phyloP scores from a whole-genome alignment of 164 flowering plant genomes.

The Aristolochia californica region DNA sequence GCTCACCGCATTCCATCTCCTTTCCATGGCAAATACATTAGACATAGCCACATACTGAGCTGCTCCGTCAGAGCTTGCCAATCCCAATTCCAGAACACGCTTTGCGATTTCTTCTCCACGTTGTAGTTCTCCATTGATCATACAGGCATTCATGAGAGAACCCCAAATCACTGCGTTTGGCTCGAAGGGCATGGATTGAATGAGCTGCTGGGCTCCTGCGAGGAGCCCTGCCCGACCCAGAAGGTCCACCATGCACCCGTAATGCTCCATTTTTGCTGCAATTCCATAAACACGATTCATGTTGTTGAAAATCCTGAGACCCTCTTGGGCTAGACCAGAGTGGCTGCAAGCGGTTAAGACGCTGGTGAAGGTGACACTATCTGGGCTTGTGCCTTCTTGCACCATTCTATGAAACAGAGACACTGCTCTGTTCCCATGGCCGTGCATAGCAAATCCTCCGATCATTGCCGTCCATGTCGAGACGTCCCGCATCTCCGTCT shows the following conservation, averaged over 20 bases:
- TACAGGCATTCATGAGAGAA: neutral
- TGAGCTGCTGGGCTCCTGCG: neutral
- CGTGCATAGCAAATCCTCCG: neutral
- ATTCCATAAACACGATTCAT: neutral
- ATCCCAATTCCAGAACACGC: neutral
- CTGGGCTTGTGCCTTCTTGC: neutral
- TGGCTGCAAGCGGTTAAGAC: slow-evolving; percentile 1
- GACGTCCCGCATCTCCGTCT: neutral
- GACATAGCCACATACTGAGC: neutral
- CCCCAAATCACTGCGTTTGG: neutral
- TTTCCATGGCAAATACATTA: neutral
- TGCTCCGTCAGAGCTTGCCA: neutral
- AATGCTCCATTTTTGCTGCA: neutral
- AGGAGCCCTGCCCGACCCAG: neutral
- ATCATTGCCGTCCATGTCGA: neutral
- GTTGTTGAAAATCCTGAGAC: neutral
- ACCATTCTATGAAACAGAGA: neutral
- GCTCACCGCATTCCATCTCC: neutral
- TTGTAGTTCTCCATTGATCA: neutral
- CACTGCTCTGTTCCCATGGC: neutral
- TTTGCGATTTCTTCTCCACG: too few relatives aligned
- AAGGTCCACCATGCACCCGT: slow-evolving; percentile 2
- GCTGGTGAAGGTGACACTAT: neutral
- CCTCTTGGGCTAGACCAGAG: neutral
- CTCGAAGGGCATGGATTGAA: slow-evolving; percentile 1